Base-by-base conservation (phyloP, 768 basidiomycete species). In the Amanita rimosa region DNA sequence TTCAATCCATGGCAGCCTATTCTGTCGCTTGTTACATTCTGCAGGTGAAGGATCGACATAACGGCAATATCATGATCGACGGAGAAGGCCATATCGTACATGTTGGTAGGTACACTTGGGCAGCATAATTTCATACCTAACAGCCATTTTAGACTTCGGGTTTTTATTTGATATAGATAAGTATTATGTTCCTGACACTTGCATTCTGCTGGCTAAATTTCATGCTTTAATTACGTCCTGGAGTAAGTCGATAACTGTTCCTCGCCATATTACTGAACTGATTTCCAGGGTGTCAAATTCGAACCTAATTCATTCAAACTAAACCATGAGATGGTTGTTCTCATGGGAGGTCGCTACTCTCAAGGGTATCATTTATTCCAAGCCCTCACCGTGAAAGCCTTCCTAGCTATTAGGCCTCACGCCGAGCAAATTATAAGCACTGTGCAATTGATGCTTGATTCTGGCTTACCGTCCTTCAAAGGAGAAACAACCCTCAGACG, bases 51-150 rank as follows among this genome's bases (percentile, higher is more conserved):
- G 96, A 99, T 61, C 70, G 96, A 34, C 96, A 99, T 64, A 99
- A 99, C 59, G 96, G 96, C 24, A 99, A 99, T 62, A 98, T 99
- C 61, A 97, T 99, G 95, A 94, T 99, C 52, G 96, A 98, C 61
- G 92, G 86, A 2, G 89, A 94, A 51, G 96, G 96, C 0, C 94
- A 97, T 61, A 95, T 99, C 51, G 78, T 97, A 3, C 96, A 99
- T 62, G 79, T 99, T 56, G 95, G 93, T 92, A 51, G 37, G 83
- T 61, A 14, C 47, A 35, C 17, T 40, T 24, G 43, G n/a, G 22
- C 21, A 16, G 47, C 31, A 22, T 6, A 1, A 13, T 39, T 21
- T 24, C 38, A 14, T 6, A 46, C 48, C n/a, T 54, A 13, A 51
- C 49, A 37, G 44, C 40, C 24, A 41, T 21, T 44, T n/a, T 54